These are phyloP conservation scores for Tolypocladium cylindrosporum DNA, from an alignment of 2,329 filamentous ascomycete species.

Conservation along the genomic window DNA sequence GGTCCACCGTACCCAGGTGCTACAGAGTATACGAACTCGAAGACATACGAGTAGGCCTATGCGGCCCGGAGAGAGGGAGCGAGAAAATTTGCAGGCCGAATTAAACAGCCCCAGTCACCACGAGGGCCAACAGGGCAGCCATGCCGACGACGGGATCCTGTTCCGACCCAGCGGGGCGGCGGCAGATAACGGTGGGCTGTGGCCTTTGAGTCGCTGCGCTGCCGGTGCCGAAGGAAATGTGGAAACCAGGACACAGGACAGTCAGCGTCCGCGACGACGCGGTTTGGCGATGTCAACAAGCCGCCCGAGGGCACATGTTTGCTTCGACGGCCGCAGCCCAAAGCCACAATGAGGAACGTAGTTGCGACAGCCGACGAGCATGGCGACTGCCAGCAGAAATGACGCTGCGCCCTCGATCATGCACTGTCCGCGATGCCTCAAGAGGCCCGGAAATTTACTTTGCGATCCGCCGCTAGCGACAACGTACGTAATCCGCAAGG, in stretches of 20 bases:
- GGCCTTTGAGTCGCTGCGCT: background rate
- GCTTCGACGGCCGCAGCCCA: background rate
- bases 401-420: background rate
- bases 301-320: too few species aligned
- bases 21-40: background rate
- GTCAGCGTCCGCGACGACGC: background rate
- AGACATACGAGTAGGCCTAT: too few species aligned
- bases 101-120: background rate
- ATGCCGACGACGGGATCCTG: background rate
- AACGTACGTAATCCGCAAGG: background rate
- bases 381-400: background rate
- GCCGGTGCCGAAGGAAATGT: background rate
- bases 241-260: background rate
- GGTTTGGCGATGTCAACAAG: background rate
- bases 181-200: constrained; percentile 1
- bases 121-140: background rate
- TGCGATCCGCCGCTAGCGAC: background rate
- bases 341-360: background rate
- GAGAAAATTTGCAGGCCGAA: background rate
- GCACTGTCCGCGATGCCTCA: background rate
- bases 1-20: too few species aligned
- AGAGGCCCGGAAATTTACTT: background rate
- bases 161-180: constrained; percentile 2
- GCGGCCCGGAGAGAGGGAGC: background rate
- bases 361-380: background rate